phyloP scores from a whole-genome alignment of 768 basidiomycete species.

The Lactarius trivialis region DNA sequence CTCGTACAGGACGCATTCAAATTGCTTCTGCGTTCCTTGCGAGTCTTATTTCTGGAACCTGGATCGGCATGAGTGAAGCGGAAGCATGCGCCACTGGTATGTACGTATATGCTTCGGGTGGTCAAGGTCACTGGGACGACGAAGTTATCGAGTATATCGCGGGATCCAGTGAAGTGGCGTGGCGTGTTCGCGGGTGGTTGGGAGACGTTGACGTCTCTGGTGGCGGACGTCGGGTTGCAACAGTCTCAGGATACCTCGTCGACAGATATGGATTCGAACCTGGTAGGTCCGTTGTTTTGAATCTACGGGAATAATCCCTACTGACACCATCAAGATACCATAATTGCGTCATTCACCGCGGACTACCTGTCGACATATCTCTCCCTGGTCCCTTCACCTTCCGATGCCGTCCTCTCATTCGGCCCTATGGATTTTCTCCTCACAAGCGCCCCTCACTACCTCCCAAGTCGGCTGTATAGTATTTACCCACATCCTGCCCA shows the following conservation, averaged over 20 bases:
- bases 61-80: constrained; percentile 65
- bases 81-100: constrained; percentile 76
- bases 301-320: neutral
- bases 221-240: constrained; percentile 56
- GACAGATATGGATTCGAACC: constrained; percentile 78
- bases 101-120: constrained; percentile 49
- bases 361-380: constrained; percentile 74
- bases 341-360: constrained; percentile 69
- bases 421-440: constrained; percentile 77
- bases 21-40: constrained; percentile 71
- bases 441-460: constrained; percentile 66
- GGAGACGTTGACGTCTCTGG: constrained; percentile 74
- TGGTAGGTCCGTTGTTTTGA: constrained; percentile 35
- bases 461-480: constrained; percentile 67
- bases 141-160: constrained; percentile 71
- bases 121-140: constrained; percentile 71
- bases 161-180: constrained; percentile 66
- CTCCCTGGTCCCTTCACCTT: constrained; percentile 62
- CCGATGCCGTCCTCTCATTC: constrained; percentile 73
- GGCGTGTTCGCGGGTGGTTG: constrained; percentile 68
- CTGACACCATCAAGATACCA: constrained; percentile 44
- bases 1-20: constrained; percentile 66
- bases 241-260: constrained; percentile 65
- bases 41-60: constrained; percentile 64
- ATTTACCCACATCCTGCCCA: constrained; percentile 80